Percentiles rank a stretch among this genome's conserved stretches.
Conservation (phyloP, 106 monocot species). For the Posidonia australis region DNA sequence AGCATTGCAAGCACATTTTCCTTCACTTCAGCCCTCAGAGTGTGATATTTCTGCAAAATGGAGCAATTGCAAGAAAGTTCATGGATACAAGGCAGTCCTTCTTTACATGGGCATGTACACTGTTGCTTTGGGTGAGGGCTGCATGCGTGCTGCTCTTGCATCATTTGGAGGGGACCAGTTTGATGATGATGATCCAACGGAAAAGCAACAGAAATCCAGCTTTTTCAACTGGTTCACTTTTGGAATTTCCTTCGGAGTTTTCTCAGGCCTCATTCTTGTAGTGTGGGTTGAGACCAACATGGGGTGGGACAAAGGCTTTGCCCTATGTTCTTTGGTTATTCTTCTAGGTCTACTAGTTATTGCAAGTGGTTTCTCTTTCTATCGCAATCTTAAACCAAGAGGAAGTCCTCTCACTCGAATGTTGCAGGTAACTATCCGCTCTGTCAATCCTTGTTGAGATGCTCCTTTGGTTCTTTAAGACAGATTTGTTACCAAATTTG, state of each 20-base stretch:
- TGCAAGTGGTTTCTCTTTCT: constrained; percentile 45
- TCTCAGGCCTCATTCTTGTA: constrained; percentile 33
- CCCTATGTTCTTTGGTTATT: constrained; percentile 22
- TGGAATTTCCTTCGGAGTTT: constrained; percentile 45
- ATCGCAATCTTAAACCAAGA: constrained; percentile 49
- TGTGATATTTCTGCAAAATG: constrained; percentile 27
- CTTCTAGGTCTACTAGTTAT: constrained; percentile 36
- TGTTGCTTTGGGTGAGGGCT: constrained; percentile 55
- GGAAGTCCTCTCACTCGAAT: constrained; percentile 64
- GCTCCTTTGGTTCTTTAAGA: too few species aligned
- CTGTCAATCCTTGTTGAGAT: too few species aligned
- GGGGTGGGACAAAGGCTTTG: constrained; percentile 61
- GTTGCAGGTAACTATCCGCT: constrained; percentile 27
- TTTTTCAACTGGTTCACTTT: constrained; percentile 79
- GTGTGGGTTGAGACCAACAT: constrained; percentile 64
- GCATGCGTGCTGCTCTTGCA: constrained; percentile 37
- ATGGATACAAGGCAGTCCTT: constrained; percentile 31
- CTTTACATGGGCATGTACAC: constrained; percentile 42
- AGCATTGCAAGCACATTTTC: constrained; percentile 64
- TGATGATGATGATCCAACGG: constrained; percentile 35
- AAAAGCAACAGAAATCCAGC: constrained; percentile 42
- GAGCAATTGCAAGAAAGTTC: constrained; percentile 33
- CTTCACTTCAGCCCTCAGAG: constrained; percentile 43
- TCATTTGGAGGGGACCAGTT: constrained; percentile 76
- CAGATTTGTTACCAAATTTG: too few species aligned